Conservation (phyloP, 1,139 yeast genomes). For the Candida pseudoviswanathii region DNA sequence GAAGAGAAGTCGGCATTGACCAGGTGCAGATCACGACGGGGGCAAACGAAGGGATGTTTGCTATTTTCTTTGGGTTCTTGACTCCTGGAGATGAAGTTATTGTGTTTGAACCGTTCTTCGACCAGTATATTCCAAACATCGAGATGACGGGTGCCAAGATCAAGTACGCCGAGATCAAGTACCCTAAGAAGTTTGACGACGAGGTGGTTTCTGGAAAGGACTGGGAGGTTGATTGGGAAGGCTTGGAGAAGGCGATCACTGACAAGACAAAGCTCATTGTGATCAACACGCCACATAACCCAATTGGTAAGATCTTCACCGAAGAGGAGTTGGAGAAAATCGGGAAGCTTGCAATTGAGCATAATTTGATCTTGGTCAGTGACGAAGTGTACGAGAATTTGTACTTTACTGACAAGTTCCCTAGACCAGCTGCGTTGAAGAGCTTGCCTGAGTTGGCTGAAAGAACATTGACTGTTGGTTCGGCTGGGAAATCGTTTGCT, state of each 20-base stretch:
- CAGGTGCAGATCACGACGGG: conserved; percentile 89
- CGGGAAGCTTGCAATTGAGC: conserved; percentile 80
- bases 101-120: conserved; percentile 97
- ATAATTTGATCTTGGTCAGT: conserved; percentile 78
- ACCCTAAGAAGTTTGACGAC: conserved; percentile 72
- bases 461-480: conserved; percentile 87
- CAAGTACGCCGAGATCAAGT: conserved; percentile 80
- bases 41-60: conserved; percentile 92
- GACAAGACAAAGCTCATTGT: conserved; percentile 82
- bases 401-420: conserved; percentile 66
- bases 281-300: conserved; percentile 93
- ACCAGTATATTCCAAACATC: conserved; percentile 91
- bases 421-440: conserved; percentile 79
- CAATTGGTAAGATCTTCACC: conserved; percentile 87
- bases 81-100: conserved; percentile 92
- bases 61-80: conserved; percentile 82
- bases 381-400: conserved; percentile 96
- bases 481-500: conserved; percentile 96
- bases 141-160: conserved; percentile 92
- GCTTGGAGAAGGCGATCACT: conserved; percentile 68
- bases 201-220: conserved; percentile 76
- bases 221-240: conserved; percentile 84
- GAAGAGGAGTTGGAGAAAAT: conserved; percentile 69
- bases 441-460: conserved; percentile 70
- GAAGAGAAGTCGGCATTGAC: conserved; percentile 58